phyloP scores from a whole-genome alignment of 2,329 filamentous ascomycete genomes.

The Alternaria panax region DNA sequence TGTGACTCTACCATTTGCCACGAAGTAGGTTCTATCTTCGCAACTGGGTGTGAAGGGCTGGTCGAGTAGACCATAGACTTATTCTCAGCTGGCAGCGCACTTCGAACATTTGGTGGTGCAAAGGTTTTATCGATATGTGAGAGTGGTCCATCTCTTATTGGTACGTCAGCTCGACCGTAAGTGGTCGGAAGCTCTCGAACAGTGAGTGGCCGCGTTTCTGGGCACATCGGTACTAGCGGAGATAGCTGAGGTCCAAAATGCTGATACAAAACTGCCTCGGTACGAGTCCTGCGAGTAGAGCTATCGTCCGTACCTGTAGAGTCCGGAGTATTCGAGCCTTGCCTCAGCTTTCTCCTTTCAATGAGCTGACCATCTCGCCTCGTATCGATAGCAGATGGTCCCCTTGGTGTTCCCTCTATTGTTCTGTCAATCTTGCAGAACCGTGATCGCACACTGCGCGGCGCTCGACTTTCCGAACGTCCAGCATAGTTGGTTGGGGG shows the following conservation, averaged over 20 bases:
- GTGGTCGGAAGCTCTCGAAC: neutral
- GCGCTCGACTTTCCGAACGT: neutral
- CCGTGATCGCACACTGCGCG: conserved; percentile 2
- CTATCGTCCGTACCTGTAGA: neutral
- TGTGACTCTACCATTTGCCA: neutral
- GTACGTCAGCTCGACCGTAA: neutral
- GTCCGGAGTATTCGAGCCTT: neutral
- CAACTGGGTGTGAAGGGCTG: neutral
- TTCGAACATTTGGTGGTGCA: neutral
- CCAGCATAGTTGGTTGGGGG: neutral
- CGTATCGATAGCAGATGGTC: neutral
- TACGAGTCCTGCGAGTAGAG: neutral
- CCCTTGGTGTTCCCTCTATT: neutral
- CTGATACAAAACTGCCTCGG: conserved; percentile 1
- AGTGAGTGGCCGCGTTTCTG: neutral
- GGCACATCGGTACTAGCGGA: neutral
- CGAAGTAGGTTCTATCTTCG: neutral
- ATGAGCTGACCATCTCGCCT: neutral
- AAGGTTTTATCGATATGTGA: neutral
- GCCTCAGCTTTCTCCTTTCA: neutral
- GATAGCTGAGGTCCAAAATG: conserved; percentile 2
- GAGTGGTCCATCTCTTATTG: neutral
- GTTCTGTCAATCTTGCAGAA: neutral
- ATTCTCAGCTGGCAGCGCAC: neutral
- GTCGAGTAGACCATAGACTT: neutral